A percentile compares a stretch with the other conserved stretches of the same genome.
Evolutionary conservation across 129 eudicot species (phyloP).

Genomic region (Cynara cardunculus): DNA sequence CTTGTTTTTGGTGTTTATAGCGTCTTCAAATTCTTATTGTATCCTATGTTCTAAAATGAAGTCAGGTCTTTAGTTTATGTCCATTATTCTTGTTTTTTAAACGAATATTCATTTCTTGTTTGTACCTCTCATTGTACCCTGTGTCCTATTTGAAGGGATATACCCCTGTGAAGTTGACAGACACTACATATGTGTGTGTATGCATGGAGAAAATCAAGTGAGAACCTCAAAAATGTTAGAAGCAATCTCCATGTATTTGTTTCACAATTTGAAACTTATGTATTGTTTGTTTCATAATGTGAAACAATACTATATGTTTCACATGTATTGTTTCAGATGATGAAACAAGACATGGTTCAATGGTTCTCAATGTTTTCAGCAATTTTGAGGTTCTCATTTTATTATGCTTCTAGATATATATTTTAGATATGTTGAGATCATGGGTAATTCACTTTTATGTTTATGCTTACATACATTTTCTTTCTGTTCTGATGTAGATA

Average conservation of each 20-base stretch:
- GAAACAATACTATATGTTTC: not conserved
- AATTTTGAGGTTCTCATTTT: no score
- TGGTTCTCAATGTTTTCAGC: no score
- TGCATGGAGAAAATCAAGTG: no score
- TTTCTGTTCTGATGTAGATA: conserved; percentile 38
- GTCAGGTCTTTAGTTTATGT: no score
- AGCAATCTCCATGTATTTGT: not conserved
- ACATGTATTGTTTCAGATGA: not conserved
- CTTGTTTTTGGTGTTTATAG: not conserved
- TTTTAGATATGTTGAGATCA: not conserved
- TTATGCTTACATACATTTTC: not conserved
- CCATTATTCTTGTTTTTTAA: no score
- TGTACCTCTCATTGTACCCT: not conserved
- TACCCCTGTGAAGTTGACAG: not conserved
- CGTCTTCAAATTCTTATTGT: not conserved
- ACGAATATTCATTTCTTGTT: not conserved
- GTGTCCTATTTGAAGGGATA: no score
- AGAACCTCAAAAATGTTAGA: not conserved
- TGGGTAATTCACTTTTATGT: not conserved
- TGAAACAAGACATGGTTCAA: no score
- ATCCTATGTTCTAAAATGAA: not conserved
- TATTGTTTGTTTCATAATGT: not conserved
- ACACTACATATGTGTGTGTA: not conserved
- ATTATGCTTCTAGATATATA: not conserved
- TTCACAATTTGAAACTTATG: not conserved